Evolutionary conservation across 352 stramenopile genomes (phyloP), one percentile per base, ranked within the genome.

Genomic region (Pilasporangium apinafurcum): DNA sequence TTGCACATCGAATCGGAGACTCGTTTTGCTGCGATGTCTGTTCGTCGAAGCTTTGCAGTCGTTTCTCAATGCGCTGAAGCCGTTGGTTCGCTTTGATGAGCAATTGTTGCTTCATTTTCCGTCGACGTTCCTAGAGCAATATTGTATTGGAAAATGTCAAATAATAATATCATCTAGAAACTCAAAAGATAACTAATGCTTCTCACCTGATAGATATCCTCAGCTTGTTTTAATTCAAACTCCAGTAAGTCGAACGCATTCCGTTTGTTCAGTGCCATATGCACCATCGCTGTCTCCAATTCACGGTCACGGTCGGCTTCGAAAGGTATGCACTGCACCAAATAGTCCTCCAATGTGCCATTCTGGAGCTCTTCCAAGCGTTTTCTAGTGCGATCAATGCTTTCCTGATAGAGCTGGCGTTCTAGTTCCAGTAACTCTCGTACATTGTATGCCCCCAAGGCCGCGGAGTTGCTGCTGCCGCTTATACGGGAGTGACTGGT

Each of bases 371-470:
- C 32, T 24, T 66, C 42, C n/a, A 73, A 68, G 39, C 83, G 78
- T 30, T 53, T 42, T 31, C 53, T 37, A 25, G 70, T 65, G n/a
- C 65, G 70, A 22, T 89, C 73, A 36, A 92, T 90, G 49, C 70
- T 89, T 37, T 92, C 75, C 57, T 92, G 75, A 47, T 90, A 90
- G 22, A 92, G 63, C 59, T 86, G 68, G 18, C 72, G 62, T 67
- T 92, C 77, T 29, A 90, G 62, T 57, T 90, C 78, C 51, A 90
- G 62, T 56, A 90, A 52, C 53, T 87, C 65, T 16, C 72, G 74
- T 37, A 87, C 78, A 29, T 72, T 83, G 27, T 80, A 68, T 43
- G 57, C 37, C 34, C 37, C 37, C 5, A n/a, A 12, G 17, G 24
- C 28, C 28, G n/a, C n/a, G n/a, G n/a, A n/a, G n/a, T n/a, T n/a